Base-by-base conservation (phyloP, 345 rosid genomes). In the Kandelia obovata region DNA sequence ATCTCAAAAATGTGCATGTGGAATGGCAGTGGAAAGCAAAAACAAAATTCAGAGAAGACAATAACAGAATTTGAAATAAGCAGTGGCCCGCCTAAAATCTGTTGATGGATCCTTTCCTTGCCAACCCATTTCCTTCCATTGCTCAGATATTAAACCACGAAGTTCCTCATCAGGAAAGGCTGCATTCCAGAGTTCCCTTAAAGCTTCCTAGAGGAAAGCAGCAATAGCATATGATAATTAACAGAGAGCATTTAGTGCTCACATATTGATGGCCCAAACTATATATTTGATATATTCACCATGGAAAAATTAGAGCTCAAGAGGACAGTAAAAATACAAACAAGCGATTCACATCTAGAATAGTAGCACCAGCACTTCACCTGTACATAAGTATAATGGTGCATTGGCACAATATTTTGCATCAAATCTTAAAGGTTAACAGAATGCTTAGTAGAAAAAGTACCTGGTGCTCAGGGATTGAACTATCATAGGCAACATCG, bases 81-180 rank as follows among this genome's bases (percentile, higher is more conserved):
- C 46, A 25, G 9, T 32, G 11, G 52, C 62, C 72, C 71, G 92
- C 99, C 99, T 85, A 86, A 96, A 96, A 83, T 96, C 99, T 57
- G 99, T 92, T 51, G 99, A 92, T 35, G 99, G 99, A 78, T 96
- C 99, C 85, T 92, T 96, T 58, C 99, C 99, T 80, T 92, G 99
- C 99, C 99, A 96, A 60, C 99, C 99, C 99, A 96, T 96, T 87
- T 90, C 97, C 82, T 96, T 96, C 99, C 99, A 96, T 72, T 90
- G 99, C 82, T 96, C 99, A 71, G 99, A 89, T 84, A 92, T 85
- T 69, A 96, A 73, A 67, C 90, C 89, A 64, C 58, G 75, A 64
- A 96, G 96, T 82, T 96, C 92, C 80, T 92, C 98, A 66, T 84
- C 91, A 53, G 98, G 98, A 83, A 90, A 96, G 51, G 99, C 77